Evolutionary conservation across 106 monocot species (phyloP).

Genomic region (Apostasia shenzhenica): DNA sequence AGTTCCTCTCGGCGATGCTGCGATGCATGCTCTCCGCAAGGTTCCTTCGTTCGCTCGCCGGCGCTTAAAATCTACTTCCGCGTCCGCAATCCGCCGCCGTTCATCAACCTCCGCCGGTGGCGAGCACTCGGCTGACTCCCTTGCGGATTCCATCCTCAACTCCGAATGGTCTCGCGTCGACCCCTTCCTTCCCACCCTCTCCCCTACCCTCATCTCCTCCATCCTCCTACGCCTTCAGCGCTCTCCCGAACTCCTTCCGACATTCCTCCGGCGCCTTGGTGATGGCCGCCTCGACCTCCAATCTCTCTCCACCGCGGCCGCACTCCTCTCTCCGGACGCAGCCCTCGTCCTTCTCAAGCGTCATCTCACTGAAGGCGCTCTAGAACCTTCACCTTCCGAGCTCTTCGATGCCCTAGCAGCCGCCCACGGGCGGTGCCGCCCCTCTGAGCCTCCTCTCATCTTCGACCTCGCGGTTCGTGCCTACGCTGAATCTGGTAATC

Average conservation of each 20-base stretch:
- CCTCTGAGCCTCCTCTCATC: not conserved
- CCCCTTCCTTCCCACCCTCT: constrained; percentile 1
- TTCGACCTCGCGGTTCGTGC: constrained; percentile 2
- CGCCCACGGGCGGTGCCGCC: not conserved
- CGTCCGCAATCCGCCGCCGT: not conserved
- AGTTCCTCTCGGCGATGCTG: too few species aligned
- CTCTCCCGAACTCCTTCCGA: not conserved
- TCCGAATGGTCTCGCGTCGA: constrained; percentile 8
- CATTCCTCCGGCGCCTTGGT: not conserved
- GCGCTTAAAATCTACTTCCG: not conserved
- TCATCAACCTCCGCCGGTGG: not conserved
- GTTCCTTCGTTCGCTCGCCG: too few species aligned
- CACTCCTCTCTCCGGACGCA: not conserved
- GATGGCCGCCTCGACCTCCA: constrained; percentile 6
- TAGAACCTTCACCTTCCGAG: not conserved
- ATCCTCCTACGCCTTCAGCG: not conserved
- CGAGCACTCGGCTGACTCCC: constrained; percentile 5
- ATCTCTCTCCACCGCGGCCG: not conserved
- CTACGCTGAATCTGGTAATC: not conserved
- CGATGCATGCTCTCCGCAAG: too few species aligned
- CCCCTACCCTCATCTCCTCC: constrained; percentile 8
- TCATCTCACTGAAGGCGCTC: not conserved
- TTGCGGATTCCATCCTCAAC: constrained; percentile 5
- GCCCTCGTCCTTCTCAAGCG: not conserved
- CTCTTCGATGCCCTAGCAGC: constrained; percentile 4